Percentiles rank a stretch among this genome's conserved stretches.
These are phyloP conservation scores for Candida alai DNA, from an alignment of 805 yeast genomes.

Conservation along the genomic window DNA sequence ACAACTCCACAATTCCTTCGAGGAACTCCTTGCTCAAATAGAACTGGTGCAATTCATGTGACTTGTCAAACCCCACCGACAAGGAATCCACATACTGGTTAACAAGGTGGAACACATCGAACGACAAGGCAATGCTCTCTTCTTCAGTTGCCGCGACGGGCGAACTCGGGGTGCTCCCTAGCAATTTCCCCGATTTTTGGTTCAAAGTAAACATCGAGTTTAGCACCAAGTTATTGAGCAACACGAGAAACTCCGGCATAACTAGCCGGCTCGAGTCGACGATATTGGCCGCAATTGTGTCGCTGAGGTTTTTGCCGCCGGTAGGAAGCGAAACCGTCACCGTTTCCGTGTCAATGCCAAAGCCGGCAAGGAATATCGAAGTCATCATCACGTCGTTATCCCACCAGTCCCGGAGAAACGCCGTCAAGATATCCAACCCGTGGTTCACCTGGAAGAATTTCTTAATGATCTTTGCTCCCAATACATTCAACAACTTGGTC, in stretches of 20 bases:
- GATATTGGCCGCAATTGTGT: slow-evolving; percentile 5
- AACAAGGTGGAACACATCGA: slow-evolving; percentile 34
- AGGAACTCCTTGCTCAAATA: slow-evolving; percentile 31
- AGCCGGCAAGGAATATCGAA: slow-evolving; percentile 41
- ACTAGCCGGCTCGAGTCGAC: slow-evolving; percentile 17
- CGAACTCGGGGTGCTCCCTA: slow-evolving; percentile 33
- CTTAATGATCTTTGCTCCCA: slow-evolving; percentile 45
- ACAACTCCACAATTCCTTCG: slow-evolving; percentile 36
- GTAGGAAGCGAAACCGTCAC: neutral
- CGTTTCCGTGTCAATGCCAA: slow-evolving; percentile 34
- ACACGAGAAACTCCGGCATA: slow-evolving; percentile 46
- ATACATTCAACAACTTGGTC: slow-evolving; percentile 43
- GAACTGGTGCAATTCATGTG: slow-evolving; percentile 18
- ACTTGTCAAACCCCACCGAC: slow-evolving; percentile 24
- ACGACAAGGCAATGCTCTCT: slow-evolving; percentile 19
- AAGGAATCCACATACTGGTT: slow-evolving; percentile 30
- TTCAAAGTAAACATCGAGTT: slow-evolving; percentile 29
- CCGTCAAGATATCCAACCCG: slow-evolving; percentile 49
- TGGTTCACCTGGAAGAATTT: slow-evolving; percentile 46
- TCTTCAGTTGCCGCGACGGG: slow-evolving; percentile 16
- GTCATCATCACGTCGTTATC: slow-evolving; percentile 41
- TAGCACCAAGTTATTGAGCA: slow-evolving; percentile 29
- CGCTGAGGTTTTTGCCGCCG: slow-evolving; percentile 10
- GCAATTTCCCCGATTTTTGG: slow-evolving; percentile 25
- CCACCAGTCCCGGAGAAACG: slow-evolving; percentile 47